A percentile compares a stretch with the other conserved stretches of the same genome.
Conservation (phyloP, 768 basidiomycete genomes). For the Suillus plorans region DNA sequence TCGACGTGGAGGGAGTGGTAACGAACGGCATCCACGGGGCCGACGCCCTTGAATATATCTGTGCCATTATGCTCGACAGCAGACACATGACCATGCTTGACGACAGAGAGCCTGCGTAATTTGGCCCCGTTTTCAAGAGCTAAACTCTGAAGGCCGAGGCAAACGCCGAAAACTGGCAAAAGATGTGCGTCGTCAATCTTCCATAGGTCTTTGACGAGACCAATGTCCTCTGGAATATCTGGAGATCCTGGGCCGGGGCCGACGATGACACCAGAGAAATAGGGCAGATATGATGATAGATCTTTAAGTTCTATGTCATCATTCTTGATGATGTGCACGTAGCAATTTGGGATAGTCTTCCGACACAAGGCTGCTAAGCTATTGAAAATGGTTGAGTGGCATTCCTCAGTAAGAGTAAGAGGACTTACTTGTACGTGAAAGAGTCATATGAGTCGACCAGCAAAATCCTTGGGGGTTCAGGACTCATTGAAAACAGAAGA, state of each 20-base stretch:
- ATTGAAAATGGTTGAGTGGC: constrained; percentile 3
- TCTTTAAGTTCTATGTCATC: constrained; percentile 52
- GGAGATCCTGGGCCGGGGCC: constrained; percentile 86
- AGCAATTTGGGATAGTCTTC: constrained; percentile 57
- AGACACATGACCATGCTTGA: constrained; percentile 83
- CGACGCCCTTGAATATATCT: constrained; percentile 62
- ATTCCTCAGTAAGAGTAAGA: not conserved
- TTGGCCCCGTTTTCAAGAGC: constrained; percentile 61
- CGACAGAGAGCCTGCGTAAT: constrained; percentile 57
- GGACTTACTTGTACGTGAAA: constrained; percentile 82
- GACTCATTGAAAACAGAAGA: constrained; percentile 22
- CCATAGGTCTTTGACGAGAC: constrained; percentile 73
- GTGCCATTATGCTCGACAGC: constrained; percentile 54
- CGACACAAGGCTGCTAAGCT: constrained; percentile 76
- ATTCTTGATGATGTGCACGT: constrained; percentile 73
- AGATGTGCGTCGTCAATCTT: constrained; percentile 48
- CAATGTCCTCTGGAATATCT: constrained; percentile 57
- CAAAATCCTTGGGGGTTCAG: constrained; percentile 49
- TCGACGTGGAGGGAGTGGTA: constrained; percentile 78
- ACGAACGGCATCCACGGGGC: constrained; percentile 59
- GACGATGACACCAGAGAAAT: constrained; percentile 69
- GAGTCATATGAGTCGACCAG: constrained; percentile 86
- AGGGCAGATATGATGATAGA: constrained; percentile 51
- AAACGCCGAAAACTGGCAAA: constrained; percentile 80
- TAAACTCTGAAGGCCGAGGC: constrained; percentile 79